Percentiles rank a stretch among this genome's conserved stretches.
Conservation (phyloP, 2,329 filamentous ascomycete species). For the Alternaria gaisen region DNA sequence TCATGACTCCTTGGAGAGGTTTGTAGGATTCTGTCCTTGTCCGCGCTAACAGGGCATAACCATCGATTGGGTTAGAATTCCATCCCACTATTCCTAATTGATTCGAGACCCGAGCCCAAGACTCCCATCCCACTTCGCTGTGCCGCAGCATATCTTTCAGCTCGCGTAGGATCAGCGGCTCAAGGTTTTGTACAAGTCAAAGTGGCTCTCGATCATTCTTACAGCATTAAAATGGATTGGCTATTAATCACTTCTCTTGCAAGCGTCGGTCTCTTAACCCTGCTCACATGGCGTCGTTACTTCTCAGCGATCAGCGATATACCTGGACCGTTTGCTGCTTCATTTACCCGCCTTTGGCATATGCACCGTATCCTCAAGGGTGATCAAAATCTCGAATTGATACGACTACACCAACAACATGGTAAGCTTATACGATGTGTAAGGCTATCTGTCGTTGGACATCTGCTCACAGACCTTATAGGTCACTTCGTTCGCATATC, state of each 20-base stretch:
- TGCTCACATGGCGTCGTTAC: constrained; percentile 55
- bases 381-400: constrained; percentile 47
- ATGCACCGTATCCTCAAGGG: constrained; percentile 51
- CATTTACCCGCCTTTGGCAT: constrained; percentile 51
- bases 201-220: too few species aligned
- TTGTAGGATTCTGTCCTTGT: not conserved
- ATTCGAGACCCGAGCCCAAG: not conserved
- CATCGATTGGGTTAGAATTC: not conserved
- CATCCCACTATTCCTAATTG: not conserved
- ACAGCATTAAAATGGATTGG: not conserved
- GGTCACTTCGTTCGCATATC: constrained; percentile 55
- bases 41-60: not conserved
- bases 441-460: not conserved
- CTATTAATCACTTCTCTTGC: not conserved
- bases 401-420: constrained; percentile 50
- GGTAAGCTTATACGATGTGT: constrained; percentile 33
- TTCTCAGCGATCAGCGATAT: constrained; percentile 53
- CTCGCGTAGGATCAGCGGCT: not conserved
- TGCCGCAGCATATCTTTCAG: not conserved
- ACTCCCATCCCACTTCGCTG: not conserved
- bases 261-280: not conserved
- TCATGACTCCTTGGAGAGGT: not conserved
- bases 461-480: constrained; percentile 27
- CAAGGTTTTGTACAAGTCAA: not conserved
- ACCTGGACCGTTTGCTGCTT: constrained; percentile 55